Evolutionary conservation across 176 grass and related monocot species (phyloP).

Genomic region (Eleusine indica): DNA sequence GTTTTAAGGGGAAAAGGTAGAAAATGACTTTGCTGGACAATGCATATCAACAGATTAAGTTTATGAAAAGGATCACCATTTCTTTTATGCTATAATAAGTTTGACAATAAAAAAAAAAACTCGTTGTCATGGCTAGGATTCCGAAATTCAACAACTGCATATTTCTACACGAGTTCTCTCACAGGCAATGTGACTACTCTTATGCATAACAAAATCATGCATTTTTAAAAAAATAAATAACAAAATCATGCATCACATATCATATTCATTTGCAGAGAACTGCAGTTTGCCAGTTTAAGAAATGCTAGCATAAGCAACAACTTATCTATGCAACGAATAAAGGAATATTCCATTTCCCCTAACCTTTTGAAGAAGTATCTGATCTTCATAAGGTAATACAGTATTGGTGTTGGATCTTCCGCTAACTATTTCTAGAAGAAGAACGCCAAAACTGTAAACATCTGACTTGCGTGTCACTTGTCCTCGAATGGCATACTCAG

Average conservation of each 20-base stretch:
- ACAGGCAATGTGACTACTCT: neutral
- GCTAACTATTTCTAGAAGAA: constrained; percentile 76
- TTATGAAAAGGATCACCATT: neutral
- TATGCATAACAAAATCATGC: constrained; percentile 2
- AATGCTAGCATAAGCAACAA: constrained; percentile 3
- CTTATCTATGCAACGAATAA: constrained; percentile 6
- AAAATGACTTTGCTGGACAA: neutral
- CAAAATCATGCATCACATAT: constrained; percentile 12
- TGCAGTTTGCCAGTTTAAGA: neutral
- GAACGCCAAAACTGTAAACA: constrained; percentile 84
- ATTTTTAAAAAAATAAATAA: neutral
- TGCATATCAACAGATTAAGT: constrained; percentile 3
- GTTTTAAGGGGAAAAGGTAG: constrained; percentile 3
- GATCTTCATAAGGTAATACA: constrained; percentile 67
- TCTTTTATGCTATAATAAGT: constrained; percentile 7
- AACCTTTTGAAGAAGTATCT: constrained; percentile 75
- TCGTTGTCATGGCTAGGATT: constrained; percentile 23
- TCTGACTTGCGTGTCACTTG: constrained; percentile 86
- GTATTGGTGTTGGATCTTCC: constrained; percentile 75
- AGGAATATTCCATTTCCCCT: neutral
- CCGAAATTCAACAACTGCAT: constrained; percentile 11
- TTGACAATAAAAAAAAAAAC: constrained; percentile 14
- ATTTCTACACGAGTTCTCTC: neutral
- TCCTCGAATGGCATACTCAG: constrained; percentile 86
- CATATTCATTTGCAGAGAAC: neutral